Percentiles rank a stretch among this genome's conserved stretches.
Evolutionary conservation across 148 eudicot genomes (phyloP).

Genomic region (Oxyria digyna): DNA sequence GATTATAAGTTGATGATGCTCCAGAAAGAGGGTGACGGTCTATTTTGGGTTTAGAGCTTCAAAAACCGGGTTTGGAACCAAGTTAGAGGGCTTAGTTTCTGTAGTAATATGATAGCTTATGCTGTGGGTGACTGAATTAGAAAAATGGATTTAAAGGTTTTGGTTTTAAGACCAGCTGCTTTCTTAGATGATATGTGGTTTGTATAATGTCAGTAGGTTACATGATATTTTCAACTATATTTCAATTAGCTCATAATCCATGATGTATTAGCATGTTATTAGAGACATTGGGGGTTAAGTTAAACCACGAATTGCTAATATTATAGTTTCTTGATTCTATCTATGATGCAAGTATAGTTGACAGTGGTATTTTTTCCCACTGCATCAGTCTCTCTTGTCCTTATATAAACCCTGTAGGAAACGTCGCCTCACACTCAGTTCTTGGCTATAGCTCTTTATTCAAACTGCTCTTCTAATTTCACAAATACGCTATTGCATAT

Average conservation of each 20-base stretch:
- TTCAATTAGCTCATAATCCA: neutral
- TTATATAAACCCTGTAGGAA: neutral
- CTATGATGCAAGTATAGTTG: neutral
- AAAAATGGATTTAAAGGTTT: neutral
- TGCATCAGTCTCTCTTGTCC: neutral
- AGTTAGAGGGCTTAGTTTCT: too few relatives aligned
- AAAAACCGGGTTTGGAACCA: too few relatives aligned
- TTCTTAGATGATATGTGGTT: neutral
- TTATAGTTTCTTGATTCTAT: neutral
- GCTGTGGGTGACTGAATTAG: too few relatives aligned
- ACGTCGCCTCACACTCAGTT: too few relatives aligned
- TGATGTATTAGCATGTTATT: neutral
- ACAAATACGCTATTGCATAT: too few relatives aligned
- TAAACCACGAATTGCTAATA: neutral
- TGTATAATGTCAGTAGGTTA: neutral
- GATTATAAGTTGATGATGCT: too few relatives aligned
- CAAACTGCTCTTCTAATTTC: too few relatives aligned
- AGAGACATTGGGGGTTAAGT: neutral
- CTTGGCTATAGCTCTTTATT: too few relatives aligned
- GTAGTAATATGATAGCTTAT: too few relatives aligned
- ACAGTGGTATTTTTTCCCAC: neutral
- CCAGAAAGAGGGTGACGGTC: too few relatives aligned
- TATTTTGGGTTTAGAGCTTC: too few relatives aligned
- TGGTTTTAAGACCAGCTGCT: neutral
- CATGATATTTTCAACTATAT: neutral